Evolutionary conservation across 106 monocot species (phyloP).

Genomic region (Chionographis japonica): DNA sequence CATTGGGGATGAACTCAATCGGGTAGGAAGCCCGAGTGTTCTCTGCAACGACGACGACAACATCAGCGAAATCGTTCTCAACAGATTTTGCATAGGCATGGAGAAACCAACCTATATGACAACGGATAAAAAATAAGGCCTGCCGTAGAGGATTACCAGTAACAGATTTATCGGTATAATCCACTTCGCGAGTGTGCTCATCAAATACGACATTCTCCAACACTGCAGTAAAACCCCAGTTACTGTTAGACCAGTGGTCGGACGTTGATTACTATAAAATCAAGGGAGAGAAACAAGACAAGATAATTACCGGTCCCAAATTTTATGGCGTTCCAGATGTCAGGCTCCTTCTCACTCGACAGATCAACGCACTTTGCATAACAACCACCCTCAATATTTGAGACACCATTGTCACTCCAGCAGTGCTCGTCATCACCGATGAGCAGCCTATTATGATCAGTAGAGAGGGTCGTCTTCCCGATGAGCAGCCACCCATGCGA

Average conservation of each 20-base stretch:
- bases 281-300: neutral
- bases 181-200: conserved; percentile 35
- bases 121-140: neutral
- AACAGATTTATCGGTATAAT: conserved; percentile 35
- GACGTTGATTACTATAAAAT: neutral
- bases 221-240: conserved; percentile 12
- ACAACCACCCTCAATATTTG: conserved; percentile 51
- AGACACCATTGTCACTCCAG: conserved; percentile 46
- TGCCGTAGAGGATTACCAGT: conserved; percentile 14
- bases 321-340: conserved; percentile 44
- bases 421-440: conserved; percentile 48
- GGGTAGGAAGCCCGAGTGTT: conserved; percentile 44
- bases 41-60: conserved; percentile 12
- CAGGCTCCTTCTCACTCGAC: conserved; percentile 40
- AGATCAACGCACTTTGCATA: conserved; percentile 48
- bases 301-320: conserved; percentile 32
- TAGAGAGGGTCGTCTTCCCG: conserved; percentile 39
- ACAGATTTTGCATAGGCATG: too few species aligned
- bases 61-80: too few species aligned
- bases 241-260: too few species aligned
- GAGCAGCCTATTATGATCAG: conserved; percentile 35
- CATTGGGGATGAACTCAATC: conserved; percentile 50
- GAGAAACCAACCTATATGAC: neutral
- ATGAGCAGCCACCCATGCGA: conserved; percentile 18
- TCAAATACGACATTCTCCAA: conserved; percentile 46